Base-by-base conservation (phyloP, 371 early-diverging fungal species). In the Mucor plumbeus region DNA sequence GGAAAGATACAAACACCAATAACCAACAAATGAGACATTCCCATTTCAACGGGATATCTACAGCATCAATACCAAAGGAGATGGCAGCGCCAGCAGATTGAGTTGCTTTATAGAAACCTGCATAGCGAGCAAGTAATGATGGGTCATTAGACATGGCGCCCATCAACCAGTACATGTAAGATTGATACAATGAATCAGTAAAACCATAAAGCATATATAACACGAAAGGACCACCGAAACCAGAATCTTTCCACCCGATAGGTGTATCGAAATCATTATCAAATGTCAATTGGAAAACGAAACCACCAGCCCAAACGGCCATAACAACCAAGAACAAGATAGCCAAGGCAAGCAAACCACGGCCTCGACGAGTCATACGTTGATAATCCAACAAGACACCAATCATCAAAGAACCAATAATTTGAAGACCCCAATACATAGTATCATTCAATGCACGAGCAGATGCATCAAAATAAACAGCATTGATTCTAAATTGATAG, bases 131-230 rank as follows among this genome's bases (percentile, higher is more conserved):
- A 33, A 92, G 81, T 36, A 82, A 66, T 64, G 81, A 72, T 68
- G 87, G 82, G 53, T 93, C 90, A 74, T 91, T 91, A 36, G 89
- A 83, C 60, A 91, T 82, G 44, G 92, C 86, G 11, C 93, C 92
- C 83, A 92, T 90, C 35, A 93, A 68, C 92, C 92, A 92, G 82
- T 92, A 91, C 43, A 88, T 81, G 68, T 86, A 87, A 35, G 85
- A 81, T 77, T 92, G 92, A 73, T 85, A 89, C 64, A 91, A 72
- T 21, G 92, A 87, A 76, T 92, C 93, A 31, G 74, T 71, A 8
- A 90, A 64, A 14, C 93, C 93, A 67, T 89, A 90, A 39, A 83
- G 10, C 58, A 90, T 65, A 73, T 87, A 92, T 19, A 93, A 77
- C 33, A 89, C 73, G 65, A 92, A 85, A 0, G 88, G 83, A 14